Evolutionary conservation across 2,329 filamentous ascomycete genomes (phyloP), one percentile per base, ranked within the genome.

Genomic region (Aspergillus sp.): DNA sequence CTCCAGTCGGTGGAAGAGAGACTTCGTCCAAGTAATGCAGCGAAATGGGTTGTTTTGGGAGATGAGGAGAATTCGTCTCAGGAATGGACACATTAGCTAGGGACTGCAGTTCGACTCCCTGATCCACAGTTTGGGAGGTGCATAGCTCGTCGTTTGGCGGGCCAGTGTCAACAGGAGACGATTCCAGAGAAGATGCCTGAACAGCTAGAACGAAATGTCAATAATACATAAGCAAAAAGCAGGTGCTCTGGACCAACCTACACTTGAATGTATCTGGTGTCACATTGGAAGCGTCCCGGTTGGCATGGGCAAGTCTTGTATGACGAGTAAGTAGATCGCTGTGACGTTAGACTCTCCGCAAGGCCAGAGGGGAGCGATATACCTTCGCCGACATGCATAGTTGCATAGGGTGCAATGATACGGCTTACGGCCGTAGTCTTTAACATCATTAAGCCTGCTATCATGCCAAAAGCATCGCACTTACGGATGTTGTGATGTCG

Each of bases 401-500:
- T 36, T 38, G 35, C 13, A 38, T n/a, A 38, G 13, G 8, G 35
- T 38, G 35, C 35, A 38, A 38, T 17, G 35, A 10, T n/a, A 38
- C 14, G 35, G 35, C 16, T 17, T 38, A n/a, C 35, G 13, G 13
- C 14, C 45, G 24, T 51, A 45, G 32, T 54, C 52, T 52, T 10
- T 5, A 13, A 30, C 26, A 26, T 26, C 3, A 9, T 8, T 30
- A 2, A 30, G 26, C 1, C 8, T 11, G 10, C 8, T 11, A 11
- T 9, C 26, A 30, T 11, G 26, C 26, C 26, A 30, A 8, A 3
- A 30, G 26, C 8, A 11, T 30, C 26, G 10, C 9, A 30, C 49
- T 26, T 16, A 54, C 52, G 52, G 20, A 45, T 54, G 17, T 40
- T 54, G 4, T 45, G 3, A 48, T 54, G 52, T 24, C 52, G 52